These are phyloP conservation scores for Ceratobasidium theobromae DNA, from an alignment of 1,284 basidiomycete species.

Conservation along the genomic window DNA sequence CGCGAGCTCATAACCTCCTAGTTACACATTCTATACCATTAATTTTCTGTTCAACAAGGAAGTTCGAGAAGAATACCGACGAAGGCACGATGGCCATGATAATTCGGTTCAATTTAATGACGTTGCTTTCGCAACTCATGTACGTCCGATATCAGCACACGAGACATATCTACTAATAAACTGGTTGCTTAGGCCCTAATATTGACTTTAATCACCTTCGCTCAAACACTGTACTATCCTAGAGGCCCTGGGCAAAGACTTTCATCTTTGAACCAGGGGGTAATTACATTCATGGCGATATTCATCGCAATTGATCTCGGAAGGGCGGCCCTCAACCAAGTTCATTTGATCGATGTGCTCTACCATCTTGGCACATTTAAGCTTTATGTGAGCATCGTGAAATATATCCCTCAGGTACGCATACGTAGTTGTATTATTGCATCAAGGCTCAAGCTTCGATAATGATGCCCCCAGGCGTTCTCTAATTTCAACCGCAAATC, in stretches of 20 bases:
- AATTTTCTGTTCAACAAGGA: conserved; percentile 37
- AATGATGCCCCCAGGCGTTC: conserved; percentile 38
- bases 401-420: conserved; percentile 43
- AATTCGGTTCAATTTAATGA: conserved; percentile 42
- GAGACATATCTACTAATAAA: not conserved
- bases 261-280: conserved; percentile 36
- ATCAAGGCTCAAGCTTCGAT: not conserved
- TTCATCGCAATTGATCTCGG: conserved; percentile 33
- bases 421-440: conserved; percentile 2
- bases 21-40: conserved; percentile 40
- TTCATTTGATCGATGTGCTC: conserved; percentile 37
- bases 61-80: conserved; percentile 39
- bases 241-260: conserved; percentile 37
- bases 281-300: conserved; percentile 35
- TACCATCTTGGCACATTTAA: conserved; percentile 44
- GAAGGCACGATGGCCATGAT: conserved; percentile 40
- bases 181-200: conserved; percentile 32
- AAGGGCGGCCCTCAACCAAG: conserved; percentile 22
- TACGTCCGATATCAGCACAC: not conserved
- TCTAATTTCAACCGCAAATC: conserved; percentile 43
- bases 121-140: conserved; percentile 41
- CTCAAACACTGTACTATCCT: conserved; percentile 38
- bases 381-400: conserved; percentile 43
- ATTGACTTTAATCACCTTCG: conserved; percentile 32
- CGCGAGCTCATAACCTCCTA: conserved; percentile 1